Percentiles rank a stretch among this genome's conserved stretches.
Conservation (phyloP, 179 eudicot genomes). For the Beta corolliflora region DNA sequence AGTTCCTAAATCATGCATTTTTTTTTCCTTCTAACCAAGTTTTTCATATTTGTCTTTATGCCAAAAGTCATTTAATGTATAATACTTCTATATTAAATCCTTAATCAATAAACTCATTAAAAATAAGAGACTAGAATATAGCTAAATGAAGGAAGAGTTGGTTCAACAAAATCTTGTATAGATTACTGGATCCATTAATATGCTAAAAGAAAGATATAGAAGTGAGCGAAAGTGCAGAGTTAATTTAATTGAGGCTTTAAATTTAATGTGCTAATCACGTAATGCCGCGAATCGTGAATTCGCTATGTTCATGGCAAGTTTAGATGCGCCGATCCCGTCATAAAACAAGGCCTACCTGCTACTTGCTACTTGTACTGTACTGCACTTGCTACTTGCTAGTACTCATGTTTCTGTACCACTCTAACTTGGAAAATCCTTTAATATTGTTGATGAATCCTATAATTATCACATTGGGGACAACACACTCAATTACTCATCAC, state of each 20-base stretch:
- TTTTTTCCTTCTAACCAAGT: too few species aligned
- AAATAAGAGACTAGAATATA: too few species aligned
- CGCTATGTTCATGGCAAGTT: neutral
- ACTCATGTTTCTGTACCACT: neutral
- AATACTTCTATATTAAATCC: too few species aligned
- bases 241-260: neutral
- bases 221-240: neutral
- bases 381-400: neutral
- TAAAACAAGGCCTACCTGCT: neutral
- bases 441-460: neutral
- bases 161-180: too few species aligned
- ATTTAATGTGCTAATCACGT: neutral
- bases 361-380: too few species aligned
- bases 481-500: slow-evolving; percentile 15
- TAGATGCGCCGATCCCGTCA: neutral
- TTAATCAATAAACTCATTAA: too few species aligned
- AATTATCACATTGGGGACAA: slow-evolving; percentile 6
- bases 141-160: too few species aligned
- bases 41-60: too few species aligned
- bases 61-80: too few species aligned
- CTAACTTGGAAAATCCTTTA: neutral
- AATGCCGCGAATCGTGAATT: neutral
- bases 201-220: neutral
- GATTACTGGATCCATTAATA: neutral
- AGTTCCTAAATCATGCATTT: too few species aligned